Evolutionary conservation across 2,329 filamentous ascomycete genomes (phyloP).

Genomic region (Ploettnerulaceae sp.): DNA sequence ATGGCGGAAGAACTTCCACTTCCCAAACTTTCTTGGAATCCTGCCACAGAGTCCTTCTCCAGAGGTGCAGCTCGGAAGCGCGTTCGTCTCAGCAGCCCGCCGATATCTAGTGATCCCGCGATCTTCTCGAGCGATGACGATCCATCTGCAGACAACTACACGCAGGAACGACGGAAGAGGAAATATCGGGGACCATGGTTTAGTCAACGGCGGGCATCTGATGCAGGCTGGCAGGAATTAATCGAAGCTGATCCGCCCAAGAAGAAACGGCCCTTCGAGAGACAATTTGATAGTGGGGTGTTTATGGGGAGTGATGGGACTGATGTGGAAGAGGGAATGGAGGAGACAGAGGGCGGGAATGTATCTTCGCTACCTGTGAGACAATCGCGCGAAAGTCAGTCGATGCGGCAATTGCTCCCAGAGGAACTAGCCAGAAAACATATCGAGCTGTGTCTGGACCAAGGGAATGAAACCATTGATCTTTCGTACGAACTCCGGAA

Average conservation of each 20-base stretch:
- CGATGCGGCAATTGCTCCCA: slow-evolving; percentile 20
- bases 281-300: slow-evolving; percentile 64
- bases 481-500: slow-evolving; percentile 48
- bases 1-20: slow-evolving; percentile 25
- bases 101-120: slow-evolving; percentile 62
- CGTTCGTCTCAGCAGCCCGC: slow-evolving; percentile 32
- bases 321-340: slow-evolving; percentile 38
- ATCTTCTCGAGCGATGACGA: slow-evolving; percentile 71
- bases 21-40: slow-evolving; percentile 20
- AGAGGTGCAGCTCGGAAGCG: slow-evolving; percentile 37
- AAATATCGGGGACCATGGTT: slow-evolving; percentile 66
- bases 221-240: slow-evolving; percentile 17
- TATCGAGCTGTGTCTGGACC: slow-evolving; percentile 52
- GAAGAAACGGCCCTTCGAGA: slow-evolving; percentile 48
- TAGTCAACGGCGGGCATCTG: slow-evolving; percentile 47
- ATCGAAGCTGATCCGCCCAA: slow-evolving; percentile 12
- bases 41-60: slow-evolving; percentile 17
- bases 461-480: slow-evolving; percentile 55
- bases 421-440: slow-evolving; percentile 43
- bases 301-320: slow-evolving; percentile 60
- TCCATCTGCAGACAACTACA: slow-evolving; percentile 60
- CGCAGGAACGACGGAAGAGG: slow-evolving; percentile 53
- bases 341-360: slow-evolving; percentile 13
- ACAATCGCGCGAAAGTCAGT: slow-evolving; percentile 9
- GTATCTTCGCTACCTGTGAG: slow-evolving; percentile 13